Base-by-base conservation (phyloP, 208 protist genomes). In the Trypanosoma conorhini region DNA sequence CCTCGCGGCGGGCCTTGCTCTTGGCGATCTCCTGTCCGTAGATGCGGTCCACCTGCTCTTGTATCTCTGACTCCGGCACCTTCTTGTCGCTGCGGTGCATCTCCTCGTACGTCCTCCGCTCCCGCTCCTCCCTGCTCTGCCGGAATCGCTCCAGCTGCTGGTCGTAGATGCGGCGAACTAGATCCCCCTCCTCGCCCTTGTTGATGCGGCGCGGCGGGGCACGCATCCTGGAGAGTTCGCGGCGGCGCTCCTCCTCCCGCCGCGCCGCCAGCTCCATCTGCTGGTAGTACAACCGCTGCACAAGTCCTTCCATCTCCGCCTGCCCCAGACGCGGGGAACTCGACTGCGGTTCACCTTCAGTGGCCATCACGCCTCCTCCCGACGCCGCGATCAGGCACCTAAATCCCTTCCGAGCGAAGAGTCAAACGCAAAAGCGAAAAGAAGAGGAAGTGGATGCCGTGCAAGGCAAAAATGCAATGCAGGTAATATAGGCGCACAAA, bases 121-220 rank as follows among this genome's bases (percentile, higher is more conserved):
- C 82, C 0, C 74, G 80, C 67, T 91, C 85, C 59, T 87, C 74
- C 67, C 76, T 83, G 48, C 76, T 77, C 62, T 63, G 59, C 42
- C 77, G 78, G 55, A 91, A 86, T 30, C 86, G 86, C 82, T 92
- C 68, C 46, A 93, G 55, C 76, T 96, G 90, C 62, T 91, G 77
- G 52, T 96, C 88, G 66, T 96, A 93, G 54, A 93, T 83, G 61
- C 88, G 90, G 13, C 70, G 66, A 5, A 92, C 83, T 21, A 96
- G 75, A 35, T 80, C 74, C 22, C 79, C 72, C 64, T 87, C 80
- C 48, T 87, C 80, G 26, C 78, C 75, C 67, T 83, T 87, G 8
- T 74, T 67, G 48, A 96, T 89, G 26, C 62, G 67, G 3, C 71
- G 77, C 1, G 52, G 67, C 0, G 60, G 38, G 21, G 31, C 42